phyloP scores from a whole-genome alignment of 352 stramenopile genomes.

The Pythium dissimile region DNA sequence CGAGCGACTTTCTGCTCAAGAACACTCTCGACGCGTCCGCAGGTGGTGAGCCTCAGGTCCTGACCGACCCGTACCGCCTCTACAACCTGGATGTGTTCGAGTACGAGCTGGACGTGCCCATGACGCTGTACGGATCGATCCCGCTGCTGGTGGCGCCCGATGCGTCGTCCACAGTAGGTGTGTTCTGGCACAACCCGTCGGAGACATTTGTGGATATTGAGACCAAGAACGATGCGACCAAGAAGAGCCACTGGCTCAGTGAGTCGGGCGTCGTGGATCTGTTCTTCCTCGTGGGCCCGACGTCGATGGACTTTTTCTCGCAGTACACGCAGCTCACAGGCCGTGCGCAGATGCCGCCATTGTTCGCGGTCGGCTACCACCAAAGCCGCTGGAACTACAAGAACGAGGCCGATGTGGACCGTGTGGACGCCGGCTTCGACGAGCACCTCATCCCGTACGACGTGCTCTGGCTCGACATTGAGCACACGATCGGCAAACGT shows the following conservation, averaged over 20 bases:
- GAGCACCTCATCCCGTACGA: slow-evolving; percentile 98
- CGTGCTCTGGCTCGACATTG: slow-evolving; percentile 99
- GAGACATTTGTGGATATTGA: slow-evolving; percentile 99
- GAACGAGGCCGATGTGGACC: slow-evolving; percentile 95
- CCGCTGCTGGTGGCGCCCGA: slow-evolving; percentile 66
- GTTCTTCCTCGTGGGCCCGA: slow-evolving; percentile 93
- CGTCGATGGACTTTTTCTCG: slow-evolving; percentile 72
- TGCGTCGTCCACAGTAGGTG: slow-evolving; percentile 80
- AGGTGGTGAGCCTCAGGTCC: slow-evolving; percentile 21
- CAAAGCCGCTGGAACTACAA: slow-evolving; percentile 99
- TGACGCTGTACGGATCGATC: slow-evolving; percentile 96
- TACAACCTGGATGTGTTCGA: slow-evolving; percentile 99
- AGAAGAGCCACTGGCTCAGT: slow-evolving; percentile 91
- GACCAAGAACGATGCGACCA: slow-evolving; percentile 47
- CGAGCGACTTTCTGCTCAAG: slow-evolving; percentile 92
- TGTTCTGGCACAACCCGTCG: slow-evolving; percentile 99
- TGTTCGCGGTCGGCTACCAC: slow-evolving; percentile 98
- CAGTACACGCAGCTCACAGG: slow-evolving; percentile 96
- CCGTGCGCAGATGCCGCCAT: slow-evolving; percentile 88
- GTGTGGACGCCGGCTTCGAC: slow-evolving; percentile 90
- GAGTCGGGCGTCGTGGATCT: slow-evolving; percentile 97
- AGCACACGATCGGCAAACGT: slow-evolving; percentile 99
- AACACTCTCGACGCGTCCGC: slow-evolving; percentile 72
- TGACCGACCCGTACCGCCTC: slow-evolving; percentile 96
- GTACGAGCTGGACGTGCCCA: slow-evolving; percentile 98